Conservation (phyloP, 257 asterid genomes). For the Solanum phureja region DNA sequence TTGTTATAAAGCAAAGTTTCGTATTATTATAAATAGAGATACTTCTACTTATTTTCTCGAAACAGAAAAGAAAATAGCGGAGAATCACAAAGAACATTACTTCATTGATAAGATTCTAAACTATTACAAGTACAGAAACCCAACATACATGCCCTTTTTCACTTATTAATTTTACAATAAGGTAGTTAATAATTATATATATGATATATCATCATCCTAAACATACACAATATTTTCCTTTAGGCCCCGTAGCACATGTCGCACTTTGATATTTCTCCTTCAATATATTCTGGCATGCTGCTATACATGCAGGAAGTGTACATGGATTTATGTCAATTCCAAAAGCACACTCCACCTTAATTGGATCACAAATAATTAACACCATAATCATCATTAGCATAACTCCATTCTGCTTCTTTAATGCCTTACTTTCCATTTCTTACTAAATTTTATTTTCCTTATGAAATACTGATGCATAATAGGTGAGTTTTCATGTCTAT, state of each 20-base stretch:
- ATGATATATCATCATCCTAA: slow-evolving; percentile 12
- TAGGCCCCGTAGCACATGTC: slow-evolving; percentile 38
- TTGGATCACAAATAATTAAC: slow-evolving; percentile 15
- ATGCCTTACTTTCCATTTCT: background rate
- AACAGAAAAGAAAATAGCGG: background rate
- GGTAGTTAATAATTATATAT: background rate
- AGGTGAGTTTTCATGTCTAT: background rate
- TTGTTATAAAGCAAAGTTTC: background rate
- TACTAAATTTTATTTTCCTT: background rate
- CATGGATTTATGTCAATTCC: slow-evolving; percentile 46
- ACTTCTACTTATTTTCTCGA: background rate
- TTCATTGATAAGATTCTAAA: background rate
- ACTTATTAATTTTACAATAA: background rate
- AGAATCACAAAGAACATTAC: background rate
- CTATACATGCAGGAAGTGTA: slow-evolving; percentile 32
- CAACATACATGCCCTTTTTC: background rate
- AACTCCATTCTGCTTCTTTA: background rate
- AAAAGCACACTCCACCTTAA: slow-evolving; percentile 35
- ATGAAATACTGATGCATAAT: background rate
- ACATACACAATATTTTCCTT: slow-evolving; percentile 46
- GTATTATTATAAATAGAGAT: background rate
- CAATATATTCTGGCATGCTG: slow-evolving; percentile 37
- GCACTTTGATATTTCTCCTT: slow-evolving; percentile 28
- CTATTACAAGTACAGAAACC: background rate
- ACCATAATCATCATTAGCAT: background rate